Base-by-base conservation (phyloP, 495 filamentous ascomycete species). In the Podospora anserina region DNA sequence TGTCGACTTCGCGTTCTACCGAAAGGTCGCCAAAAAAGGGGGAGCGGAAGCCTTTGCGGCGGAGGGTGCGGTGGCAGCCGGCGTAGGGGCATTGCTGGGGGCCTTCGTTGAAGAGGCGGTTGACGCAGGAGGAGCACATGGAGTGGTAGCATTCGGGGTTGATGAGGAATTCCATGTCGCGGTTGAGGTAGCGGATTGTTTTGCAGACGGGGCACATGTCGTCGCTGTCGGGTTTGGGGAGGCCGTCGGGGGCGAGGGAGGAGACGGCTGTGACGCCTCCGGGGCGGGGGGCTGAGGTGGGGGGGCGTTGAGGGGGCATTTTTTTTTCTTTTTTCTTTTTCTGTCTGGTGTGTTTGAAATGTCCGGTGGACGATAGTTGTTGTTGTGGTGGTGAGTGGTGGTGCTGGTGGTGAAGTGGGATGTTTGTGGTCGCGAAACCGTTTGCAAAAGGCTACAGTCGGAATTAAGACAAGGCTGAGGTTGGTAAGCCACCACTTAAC, bases 111-210 rank as follows among this genome's bases (percentile, higher is more conserved):
- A 97, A 99, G 69, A 97, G 92, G 28, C 94, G 90, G 82, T 93
- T 91, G 62, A 98, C 94, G 83, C 95, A 98, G 44, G 90, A 91
- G 73, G 89, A 87, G 81, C 95, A 99, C 92, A 99, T 97, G 69
- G 91, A 92, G 86, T 99, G 95, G 84, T 98, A 99, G 86, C 95
- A 99, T 82, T 96, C 92, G 19, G 94, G 91, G 79, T 97, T 97
- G 79, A 98, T 92, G 70, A 96, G 90, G 80, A 99, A 97, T 64
- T 86, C 84, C 87, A 99, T 93, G 81, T 92, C 88, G 26, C 88
- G 89, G 82, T 97, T 98, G 75, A 98, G 88, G 83, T 98, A 98
- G 66, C 92, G 91, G 66, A 90, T 90, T 65, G 92, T 93, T 79
- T 96, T 97, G 89, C 95, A 99, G 72, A 97, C 91, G 58, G 94